Base-by-base conservation (phyloP, 768 basidiomycete genomes). In the Hebeloma cylindrosporum region DNA sequence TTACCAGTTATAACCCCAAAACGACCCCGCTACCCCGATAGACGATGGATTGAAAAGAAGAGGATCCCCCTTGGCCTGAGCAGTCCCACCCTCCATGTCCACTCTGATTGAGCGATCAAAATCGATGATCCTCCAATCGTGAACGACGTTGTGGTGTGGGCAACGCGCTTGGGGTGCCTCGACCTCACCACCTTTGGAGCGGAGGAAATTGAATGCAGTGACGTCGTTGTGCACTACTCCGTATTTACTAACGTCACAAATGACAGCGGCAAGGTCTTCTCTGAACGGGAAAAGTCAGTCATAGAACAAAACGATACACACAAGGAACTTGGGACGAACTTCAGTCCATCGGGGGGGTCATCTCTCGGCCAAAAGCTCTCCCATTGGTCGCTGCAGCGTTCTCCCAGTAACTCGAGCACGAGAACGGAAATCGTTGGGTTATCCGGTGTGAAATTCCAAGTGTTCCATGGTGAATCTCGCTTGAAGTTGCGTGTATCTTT, bases 101-200 rank as follows among this genome's bases (percentile, higher is more conserved):
- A 37, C 17, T 21, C 17, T 16, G 7, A 13, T 18, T 13, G 36
- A 37, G 36, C 36, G 36, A 37, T 37, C 36, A 22, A 37, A 37
- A 22, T 37, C 36, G 21, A 37, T 37, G 13, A 37, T 7, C 36
- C 36, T 37, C 36, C 36, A 37, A 16, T 37, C 21, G 13, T 37
- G 36, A 22, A 37, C 21, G 21, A 37, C 16, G 9, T 21, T 21
- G 16, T 37, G 36, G 9, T 18, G 36, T n/a, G n/a, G n/a, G n/a
- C n/a, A n/a, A 16, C 5, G 36, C n/a, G 16, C 17, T 13, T 21
- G 36, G 8, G n/a, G 16, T 17, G 17, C 36, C n/a, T 16, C 16
- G 5, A 21, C 22, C 9, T 37, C 21, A 18, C 16, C 17, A 21
- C 36, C 36, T 8, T 7, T 16, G 21, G 5, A 37, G 16, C 22